A percentile compares a stretch with the other conserved stretches of the same genome.
phyloP scores from a whole-genome alignment of 2,329 filamentous ascomycete species.

The Aschersonia sp. region DNA sequence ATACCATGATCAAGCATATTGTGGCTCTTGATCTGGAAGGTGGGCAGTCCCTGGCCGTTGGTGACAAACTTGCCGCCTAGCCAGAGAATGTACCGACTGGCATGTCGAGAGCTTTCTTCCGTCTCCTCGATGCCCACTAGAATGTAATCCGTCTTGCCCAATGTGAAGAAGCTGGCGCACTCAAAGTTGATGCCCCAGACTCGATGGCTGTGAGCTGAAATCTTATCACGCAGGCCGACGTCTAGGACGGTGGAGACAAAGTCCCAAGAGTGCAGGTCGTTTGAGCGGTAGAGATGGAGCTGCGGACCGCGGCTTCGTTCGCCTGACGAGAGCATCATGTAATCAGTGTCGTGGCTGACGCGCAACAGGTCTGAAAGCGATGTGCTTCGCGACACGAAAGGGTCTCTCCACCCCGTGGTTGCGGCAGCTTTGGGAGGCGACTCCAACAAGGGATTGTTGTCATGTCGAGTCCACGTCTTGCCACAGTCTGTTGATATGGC shows the following conservation, averaged over 20 bases:
- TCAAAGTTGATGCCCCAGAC: slow-evolving; percentile 7
- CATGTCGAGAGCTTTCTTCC: slow-evolving; percentile 4
- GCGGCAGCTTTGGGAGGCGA: slow-evolving; percentile 7
- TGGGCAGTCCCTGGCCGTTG: slow-evolving; percentile 1
- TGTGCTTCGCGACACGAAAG: slow-evolving; percentile 10
- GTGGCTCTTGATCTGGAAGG: slow-evolving; percentile 4
- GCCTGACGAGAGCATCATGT: slow-evolving; percentile 24
- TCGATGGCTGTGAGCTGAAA: slow-evolving; percentile 1
- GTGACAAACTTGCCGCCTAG: slow-evolving; percentile 2
- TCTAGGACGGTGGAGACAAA: slow-evolving; percentile 6
- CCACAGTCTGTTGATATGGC: slow-evolving; percentile 22
- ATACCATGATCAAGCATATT: slow-evolving; percentile 9
- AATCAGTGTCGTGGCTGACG: slow-evolving; percentile 12
- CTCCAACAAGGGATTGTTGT: slow-evolving; percentile 8
- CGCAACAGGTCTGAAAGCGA: slow-evolving; percentile 7
- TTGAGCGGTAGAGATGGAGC: slow-evolving; percentile 8
- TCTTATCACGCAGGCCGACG: slow-evolving; percentile 1
- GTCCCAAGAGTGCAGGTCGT: slow-evolving; percentile 8
- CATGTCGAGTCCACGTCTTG: slow-evolving; percentile 8
- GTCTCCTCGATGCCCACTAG: slow-evolving; percentile 7
- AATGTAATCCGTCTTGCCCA: slow-evolving; percentile 5
- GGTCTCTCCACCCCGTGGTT: slow-evolving; percentile 12
- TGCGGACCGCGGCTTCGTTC: slow-evolving; percentile 8
- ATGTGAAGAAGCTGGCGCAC: slow-evolving; percentile 10
- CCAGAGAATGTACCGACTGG: slow-evolving; percentile 6